Conservation (phyloP, 371 early-diverging fungal genomes). For the Chytridium lagenaria region DNA sequence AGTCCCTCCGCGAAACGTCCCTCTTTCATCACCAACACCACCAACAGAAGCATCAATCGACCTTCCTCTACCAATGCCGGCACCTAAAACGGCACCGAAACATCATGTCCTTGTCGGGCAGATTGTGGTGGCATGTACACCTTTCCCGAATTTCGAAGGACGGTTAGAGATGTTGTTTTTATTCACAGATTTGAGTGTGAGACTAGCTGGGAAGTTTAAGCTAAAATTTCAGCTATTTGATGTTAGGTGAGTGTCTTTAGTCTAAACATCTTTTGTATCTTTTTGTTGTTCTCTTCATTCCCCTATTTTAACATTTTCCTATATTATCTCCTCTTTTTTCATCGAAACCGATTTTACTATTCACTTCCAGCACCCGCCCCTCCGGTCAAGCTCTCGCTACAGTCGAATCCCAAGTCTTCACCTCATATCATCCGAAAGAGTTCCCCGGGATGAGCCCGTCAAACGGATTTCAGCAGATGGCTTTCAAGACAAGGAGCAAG, state of each 20-base stretch:
- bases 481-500: slow-evolving; percentile 1
- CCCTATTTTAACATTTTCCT: neutral
- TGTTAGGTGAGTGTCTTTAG: neutral
- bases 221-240: slow-evolving; percentile 6
- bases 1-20: neutral
- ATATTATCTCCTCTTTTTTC: neutral
- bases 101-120: slow-evolving; percentile 14
- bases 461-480: slow-evolving; percentile 15
- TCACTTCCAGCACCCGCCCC: slow-evolving; percentile 3
- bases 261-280: neutral
- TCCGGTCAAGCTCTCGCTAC: neutral
- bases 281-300: neutral
- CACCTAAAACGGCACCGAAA: neutral
- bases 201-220: neutral
- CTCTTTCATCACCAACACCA: neutral
- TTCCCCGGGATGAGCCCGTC: slow-evolving; percentile 6
- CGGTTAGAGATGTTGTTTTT: neutral
- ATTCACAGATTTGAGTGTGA: slow-evolving; percentile 11
- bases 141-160: slow-evolving; percentile 6
- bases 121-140: slow-evolving; percentile 4
- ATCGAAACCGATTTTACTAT: neutral
- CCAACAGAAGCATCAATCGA: slow-evolving; percentile 5
- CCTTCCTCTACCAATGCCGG: neutral
- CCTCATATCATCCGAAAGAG: slow-evolving; percentile 9
- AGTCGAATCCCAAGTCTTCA: neutral